Base-by-base conservation (phyloP, 169 alveolate species). In the Plasmodium relictum region DNA sequence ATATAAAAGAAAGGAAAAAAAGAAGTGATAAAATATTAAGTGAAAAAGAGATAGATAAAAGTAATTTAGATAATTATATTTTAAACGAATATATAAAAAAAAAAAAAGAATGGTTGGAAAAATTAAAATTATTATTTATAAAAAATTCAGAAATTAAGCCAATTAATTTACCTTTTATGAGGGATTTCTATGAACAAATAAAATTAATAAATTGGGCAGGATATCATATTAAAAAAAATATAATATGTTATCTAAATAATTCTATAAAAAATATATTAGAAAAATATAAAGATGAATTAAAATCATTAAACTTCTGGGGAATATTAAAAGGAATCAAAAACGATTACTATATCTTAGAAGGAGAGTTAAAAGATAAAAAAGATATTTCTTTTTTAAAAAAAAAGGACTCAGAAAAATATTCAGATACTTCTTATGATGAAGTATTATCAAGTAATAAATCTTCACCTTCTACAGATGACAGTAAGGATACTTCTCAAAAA, bases 161-260 rank as follows among this genome's bases (percentile, higher is more conserved):
- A 7, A 6, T 18, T 41, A 48, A 65, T 12, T 78, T 78, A 5
- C 89, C 89, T 6, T 78, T 78, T 44, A 18, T 66, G 31, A 48
- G 22, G 31, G 65, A 78, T 78, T 63, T 78, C 14, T 63, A 45
- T 58, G 71, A 78, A 14, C 89, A 78, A 65, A 42, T 56, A 24
- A 66, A 65, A 65, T 63, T 78, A 78, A 78, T 78, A 31, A 78
- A 78, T 54, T 78, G 89, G 89, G 89, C 89, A 24, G 89, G 89
- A 6, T 78, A 78, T 20, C 56, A 62, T 10, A 66, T 78, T n/a
- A 69, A 69, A 50, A 78, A 54, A 6, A 37, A 52, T 78, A 48
- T 70, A 48, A 58, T 78, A 44, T 78, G 50, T 50, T 56, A 63
- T 58, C 45, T 78, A 6, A 66, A 65, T 31, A 41, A 62, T 10